These are phyloP conservation scores for Grifola frondosa DNA, from an alignment of 1,284 basidiomycete genomes.

Conservation along the genomic window DNA sequence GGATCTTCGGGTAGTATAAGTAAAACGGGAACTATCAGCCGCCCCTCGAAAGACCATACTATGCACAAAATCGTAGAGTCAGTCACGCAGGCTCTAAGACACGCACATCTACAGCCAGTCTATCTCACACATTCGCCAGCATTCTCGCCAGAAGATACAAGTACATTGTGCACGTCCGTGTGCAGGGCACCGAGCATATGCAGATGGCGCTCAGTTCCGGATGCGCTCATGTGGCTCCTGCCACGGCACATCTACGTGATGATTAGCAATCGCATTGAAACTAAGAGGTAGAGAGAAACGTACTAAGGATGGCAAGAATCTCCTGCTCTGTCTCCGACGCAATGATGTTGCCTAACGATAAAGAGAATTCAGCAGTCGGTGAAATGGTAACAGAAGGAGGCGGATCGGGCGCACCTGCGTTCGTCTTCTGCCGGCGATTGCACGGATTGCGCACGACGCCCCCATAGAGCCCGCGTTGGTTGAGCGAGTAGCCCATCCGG, in stretches of 20 bases:
- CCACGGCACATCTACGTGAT: constrained; percentile 60
- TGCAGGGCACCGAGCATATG: too few relatives aligned
- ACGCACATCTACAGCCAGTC: too few relatives aligned
- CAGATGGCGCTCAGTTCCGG: constrained; percentile 11
- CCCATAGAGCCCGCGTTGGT: constrained; percentile 78
- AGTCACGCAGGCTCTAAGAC: too few relatives aligned
- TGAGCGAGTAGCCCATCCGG: constrained; percentile 80
- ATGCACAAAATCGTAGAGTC: too few relatives aligned
- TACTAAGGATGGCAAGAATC: constrained; percentile 74
- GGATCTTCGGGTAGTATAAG: too few relatives aligned
- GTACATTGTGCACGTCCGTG: too few relatives aligned
- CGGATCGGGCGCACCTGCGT: constrained; percentile 50
- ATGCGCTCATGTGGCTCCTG: constrained; percentile 75
- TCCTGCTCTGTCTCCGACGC: constrained; percentile 84
- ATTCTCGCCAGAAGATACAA: too few relatives aligned
- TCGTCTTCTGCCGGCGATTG: constrained; percentile 60
- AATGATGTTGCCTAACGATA: constrained; percentile 59
- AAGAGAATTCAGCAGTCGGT: not conserved
- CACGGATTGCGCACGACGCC: constrained; percentile 72
- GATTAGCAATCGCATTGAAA: not conserved
- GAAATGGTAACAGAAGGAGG: not conserved
- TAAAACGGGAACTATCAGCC: too few relatives aligned
- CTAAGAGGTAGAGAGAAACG: constrained; percentile 19
- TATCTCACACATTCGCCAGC: too few relatives aligned
- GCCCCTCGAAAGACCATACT: too few relatives aligned